Conservation (phyloP, 225 moss, liverwort and hornwort genomes). For the Ulota crispa region DNA sequence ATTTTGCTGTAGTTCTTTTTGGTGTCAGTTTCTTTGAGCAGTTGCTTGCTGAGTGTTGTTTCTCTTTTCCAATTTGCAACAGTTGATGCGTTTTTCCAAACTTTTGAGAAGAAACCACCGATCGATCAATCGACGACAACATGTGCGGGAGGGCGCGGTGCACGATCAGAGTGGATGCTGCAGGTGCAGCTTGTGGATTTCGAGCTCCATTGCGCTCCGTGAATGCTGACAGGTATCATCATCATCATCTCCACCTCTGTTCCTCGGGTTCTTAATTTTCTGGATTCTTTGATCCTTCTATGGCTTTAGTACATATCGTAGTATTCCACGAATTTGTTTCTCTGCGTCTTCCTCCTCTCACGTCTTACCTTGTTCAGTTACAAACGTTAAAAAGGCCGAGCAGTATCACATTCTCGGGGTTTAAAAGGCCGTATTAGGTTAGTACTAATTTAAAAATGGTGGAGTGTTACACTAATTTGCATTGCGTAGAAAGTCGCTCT, state of each 20-base stretch:
- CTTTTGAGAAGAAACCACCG: neutral
- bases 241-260: neutral
- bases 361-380: neutral
- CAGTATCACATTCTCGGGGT: neutral
- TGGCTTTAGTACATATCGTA: neutral
- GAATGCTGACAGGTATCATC: slow-evolving; percentile 62
- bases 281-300: neutral
- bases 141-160: slow-evolving; percentile 97
- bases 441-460: neutral
- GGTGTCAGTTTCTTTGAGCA: neutral
- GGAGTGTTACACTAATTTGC: neutral
- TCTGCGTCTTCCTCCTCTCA: neutral
- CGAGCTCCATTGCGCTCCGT: slow-evolving; percentile 58
- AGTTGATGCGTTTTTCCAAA: neutral
- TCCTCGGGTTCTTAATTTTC: too few relatives aligned
- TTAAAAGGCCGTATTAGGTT: neutral
- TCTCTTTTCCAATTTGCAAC: neutral
- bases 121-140: neutral
- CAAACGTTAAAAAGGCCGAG: neutral
- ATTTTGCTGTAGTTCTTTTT: neutral
- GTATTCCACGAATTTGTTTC: neutral
- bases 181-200: slow-evolving; percentile 70
- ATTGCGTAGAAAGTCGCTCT: neutral
- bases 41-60: neutral
- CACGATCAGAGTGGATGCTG: slow-evolving; percentile 74